These are phyloP conservation scores for Canariomyces notabilis DNA, from an alignment of 2,329 filamentous ascomycete species.

Conservation along the genomic window DNA sequence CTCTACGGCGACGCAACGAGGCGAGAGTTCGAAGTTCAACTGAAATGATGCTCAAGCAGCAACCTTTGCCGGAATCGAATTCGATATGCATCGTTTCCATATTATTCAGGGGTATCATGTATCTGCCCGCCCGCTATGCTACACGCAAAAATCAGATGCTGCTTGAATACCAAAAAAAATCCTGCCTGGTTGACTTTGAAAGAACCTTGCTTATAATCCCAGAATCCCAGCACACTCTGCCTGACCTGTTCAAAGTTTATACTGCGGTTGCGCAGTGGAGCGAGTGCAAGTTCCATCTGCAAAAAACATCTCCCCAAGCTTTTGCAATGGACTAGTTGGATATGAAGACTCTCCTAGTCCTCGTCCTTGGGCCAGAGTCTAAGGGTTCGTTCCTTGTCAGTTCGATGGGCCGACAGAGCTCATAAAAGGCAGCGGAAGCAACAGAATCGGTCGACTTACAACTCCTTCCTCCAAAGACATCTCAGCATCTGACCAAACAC, in stretches of 20 bases:
- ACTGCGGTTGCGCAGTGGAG: no score
- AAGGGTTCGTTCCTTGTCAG: conserved; percentile 1
- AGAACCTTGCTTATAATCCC: no score
- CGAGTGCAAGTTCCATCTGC: neutral
- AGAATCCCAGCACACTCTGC: no score
- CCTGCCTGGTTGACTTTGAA: no score
- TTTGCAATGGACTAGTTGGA: neutral
- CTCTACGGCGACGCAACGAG: neutral
- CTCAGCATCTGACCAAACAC: conserved; percentile 67
- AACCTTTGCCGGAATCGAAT: neutral
- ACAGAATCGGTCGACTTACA: conserved; percentile 36
- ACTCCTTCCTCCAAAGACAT: conserved; percentile 59
- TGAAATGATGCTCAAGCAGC: neutral
- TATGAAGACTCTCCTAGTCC: conserved; percentile 12
- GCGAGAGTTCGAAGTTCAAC: neutral
- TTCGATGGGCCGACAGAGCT: neutral
- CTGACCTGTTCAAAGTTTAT: no score
- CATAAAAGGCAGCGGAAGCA: neutral
- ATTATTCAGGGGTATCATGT: neutral
- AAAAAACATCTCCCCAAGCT: neutral
- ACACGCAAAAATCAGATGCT: neutral
- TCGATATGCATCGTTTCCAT: neutral
- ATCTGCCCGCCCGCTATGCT: neutral
- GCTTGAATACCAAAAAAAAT: no score
- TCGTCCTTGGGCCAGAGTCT: conserved; percentile 66